A percentile compares a stretch with the other conserved stretches of the same genome.
Conservation (phyloP, 305 asterid genomes). For the Fraxinus baroniana region DNA sequence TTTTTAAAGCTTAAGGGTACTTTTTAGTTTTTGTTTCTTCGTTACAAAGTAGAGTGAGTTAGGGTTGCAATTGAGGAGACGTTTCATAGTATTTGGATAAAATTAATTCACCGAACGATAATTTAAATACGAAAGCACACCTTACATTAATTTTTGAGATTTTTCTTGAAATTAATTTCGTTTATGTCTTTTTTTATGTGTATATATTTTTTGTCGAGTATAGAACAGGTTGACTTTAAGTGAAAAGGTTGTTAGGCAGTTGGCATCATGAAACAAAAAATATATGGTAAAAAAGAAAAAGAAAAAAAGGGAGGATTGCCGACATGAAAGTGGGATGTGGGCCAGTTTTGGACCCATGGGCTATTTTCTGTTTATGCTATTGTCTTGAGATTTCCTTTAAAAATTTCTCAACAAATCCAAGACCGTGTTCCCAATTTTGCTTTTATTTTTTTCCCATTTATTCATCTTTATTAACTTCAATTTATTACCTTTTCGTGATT, state of each 20-base stretch:
- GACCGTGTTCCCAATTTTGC: neutral
- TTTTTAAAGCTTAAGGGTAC: slow-evolving; percentile 10
- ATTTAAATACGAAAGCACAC: neutral
- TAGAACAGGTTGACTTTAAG: slow-evolving; percentile 27
- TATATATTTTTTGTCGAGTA: neutral
- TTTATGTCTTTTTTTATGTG: neutral
- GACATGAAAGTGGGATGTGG: slow-evolving; percentile 64
- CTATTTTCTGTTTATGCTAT: slow-evolving; percentile 41
- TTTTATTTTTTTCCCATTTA: neutral
- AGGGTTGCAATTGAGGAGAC: neutral
- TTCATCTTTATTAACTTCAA: neutral
- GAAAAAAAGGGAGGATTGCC: slow-evolving; percentile 20
- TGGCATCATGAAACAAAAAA: slow-evolving; percentile 27
- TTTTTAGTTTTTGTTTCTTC: slow-evolving; percentile 8
- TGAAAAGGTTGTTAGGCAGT: slow-evolving; percentile 28
- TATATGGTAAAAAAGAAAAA: neutral
- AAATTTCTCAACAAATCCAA: neutral
- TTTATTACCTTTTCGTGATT: neutral
- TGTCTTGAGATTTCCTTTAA: slow-evolving; percentile 28
- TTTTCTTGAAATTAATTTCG: slow-evolving; percentile 14
- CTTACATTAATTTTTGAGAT: neutral
- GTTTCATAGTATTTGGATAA: neutral
- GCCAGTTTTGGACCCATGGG: slow-evolving; percentile 45
- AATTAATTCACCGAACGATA: neutral
- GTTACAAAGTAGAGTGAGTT: neutral